Evolutionary conservation across 225 moss, liverwort and hornwort genomes (phyloP).

Genomic region (Bryum argenteum): DNA sequence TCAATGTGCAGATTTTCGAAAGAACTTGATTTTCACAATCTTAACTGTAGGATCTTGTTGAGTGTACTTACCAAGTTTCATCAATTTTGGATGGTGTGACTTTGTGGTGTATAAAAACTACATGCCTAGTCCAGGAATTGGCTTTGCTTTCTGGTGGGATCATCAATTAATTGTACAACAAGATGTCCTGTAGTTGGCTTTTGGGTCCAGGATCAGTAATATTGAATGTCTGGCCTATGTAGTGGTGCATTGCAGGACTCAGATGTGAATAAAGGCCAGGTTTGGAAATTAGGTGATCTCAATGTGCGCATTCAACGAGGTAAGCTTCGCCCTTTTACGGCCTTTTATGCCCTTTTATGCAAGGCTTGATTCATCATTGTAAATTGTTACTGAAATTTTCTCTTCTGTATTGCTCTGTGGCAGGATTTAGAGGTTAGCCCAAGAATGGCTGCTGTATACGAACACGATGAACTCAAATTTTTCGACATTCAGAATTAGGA

Average conservation of each 20-base stretch:
- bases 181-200: neutral
- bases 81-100: too few species aligned
- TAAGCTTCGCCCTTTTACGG: constrained; percentile 14
- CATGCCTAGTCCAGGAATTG: too few species aligned
- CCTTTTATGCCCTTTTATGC: too few species aligned
- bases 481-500: neutral
- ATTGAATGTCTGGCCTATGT: constrained; percentile 24
- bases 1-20: too few species aligned
- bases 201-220: constrained; percentile 27
- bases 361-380: too few species aligned
- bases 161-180: too few species aligned
- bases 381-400: neutral
- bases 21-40: too few species aligned
- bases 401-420: constrained; percentile 3
- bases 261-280: constrained; percentile 24
- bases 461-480: constrained; percentile 16
- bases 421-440: constrained; percentile 33
- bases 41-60: too few species aligned
- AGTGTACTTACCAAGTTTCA: too few species aligned
- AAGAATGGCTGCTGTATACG: constrained; percentile 23
- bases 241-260: constrained; percentile 34
- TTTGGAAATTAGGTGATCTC: constrained; percentile 3
- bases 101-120: too few species aligned
- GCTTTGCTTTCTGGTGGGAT: too few species aligned
- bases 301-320: constrained; percentile 27